Evolutionary conservation across 805 yeast genomes (phyloP).

Genomic region (Komagataella mondaviorum): DNA sequence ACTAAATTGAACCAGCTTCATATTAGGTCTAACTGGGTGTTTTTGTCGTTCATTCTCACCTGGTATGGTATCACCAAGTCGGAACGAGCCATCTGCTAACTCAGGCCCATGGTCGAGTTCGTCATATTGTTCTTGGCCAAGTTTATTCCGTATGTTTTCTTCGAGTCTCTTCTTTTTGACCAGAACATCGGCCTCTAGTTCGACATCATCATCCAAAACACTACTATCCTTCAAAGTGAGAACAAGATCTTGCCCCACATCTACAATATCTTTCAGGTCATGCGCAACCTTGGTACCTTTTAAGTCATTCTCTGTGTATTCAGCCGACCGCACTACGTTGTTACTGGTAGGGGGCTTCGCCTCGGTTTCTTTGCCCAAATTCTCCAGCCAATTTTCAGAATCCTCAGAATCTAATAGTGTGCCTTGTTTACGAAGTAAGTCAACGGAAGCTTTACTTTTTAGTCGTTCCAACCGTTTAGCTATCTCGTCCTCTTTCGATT

Average conservation of each 20-base stretch:
- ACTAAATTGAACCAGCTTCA: slow-evolving; percentile 2
- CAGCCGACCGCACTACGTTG: slow-evolving; percentile 3
- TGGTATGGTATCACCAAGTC: slow-evolving; percentile 10
- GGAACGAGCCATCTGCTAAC: slow-evolving; percentile 10
- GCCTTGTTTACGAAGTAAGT: slow-evolving; percentile 10
- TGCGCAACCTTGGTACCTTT: slow-evolving; percentile 32
- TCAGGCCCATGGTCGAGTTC: not conserved
- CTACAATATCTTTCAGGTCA: slow-evolving; percentile 17
- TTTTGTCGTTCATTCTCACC: slow-evolving; percentile 1
- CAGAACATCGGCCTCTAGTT: slow-evolving; percentile 26
- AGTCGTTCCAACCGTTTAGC: slow-evolving; percentile 3
- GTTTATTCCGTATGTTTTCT: slow-evolving; percentile 10
- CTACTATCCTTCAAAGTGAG: slow-evolving; percentile 43
- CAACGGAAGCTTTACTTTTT: slow-evolving; percentile 6
- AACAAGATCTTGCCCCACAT: slow-evolving; percentile 28
- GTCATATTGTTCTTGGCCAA: slow-evolving; percentile 10
- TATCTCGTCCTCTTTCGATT: slow-evolving; percentile 12
- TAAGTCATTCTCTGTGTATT: slow-evolving; percentile 15
- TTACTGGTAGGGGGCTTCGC: slow-evolving; percentile 1
- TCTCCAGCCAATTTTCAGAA: slow-evolving; percentile 29
- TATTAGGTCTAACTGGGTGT: slow-evolving; percentile 1
- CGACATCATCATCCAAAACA: slow-evolving; percentile 19
- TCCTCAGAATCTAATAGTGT: slow-evolving; percentile 13
- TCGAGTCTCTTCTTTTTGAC: slow-evolving; percentile 18
- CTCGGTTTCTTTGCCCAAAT: slow-evolving; percentile 16